Base-by-base conservation (phyloP, 2,329 filamentous ascomycete genomes). In the Exophiala phaeomuriformis region DNA sequence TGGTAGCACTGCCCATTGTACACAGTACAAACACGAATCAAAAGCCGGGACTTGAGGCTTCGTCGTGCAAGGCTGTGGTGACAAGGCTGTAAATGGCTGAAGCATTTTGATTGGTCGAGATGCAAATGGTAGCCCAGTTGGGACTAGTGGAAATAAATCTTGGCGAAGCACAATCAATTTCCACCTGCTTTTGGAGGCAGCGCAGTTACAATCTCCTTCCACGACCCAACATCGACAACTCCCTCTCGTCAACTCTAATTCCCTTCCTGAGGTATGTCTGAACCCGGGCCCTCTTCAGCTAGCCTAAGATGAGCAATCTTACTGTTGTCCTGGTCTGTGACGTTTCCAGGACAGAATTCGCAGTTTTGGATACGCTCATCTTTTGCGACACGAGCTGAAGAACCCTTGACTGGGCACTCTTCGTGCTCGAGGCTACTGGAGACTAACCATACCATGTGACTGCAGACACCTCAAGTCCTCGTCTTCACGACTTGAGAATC, bases 381-480 rank as follows among this genome's bases (percentile, higher is more conserved):
- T 57, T 56, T 60, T 56, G 65, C 72, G 66, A 68, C 71, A 80
- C 72, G 79, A 82, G 81, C 79, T 82, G 78, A 83, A 83, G 81
- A 85, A 82, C 81, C 81, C 79, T 81, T 75, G 68, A 72, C 65
- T 65, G 80, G 81, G 81, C 80, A 84, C 81, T 83, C 81, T 84
- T 82, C 79, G 72, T 74, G 79, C 80, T 83, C 78, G 74, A 67
- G 78, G 79, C 78, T 79, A 75, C 75, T 78, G 76, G 73, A 79
- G 78, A 79, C 80, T 83, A 78, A 83, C 75, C 70, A 64, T 60
- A 27, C 63, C 61, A 59, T 49, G 59, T 55, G 43, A 55, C 51
- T 55, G 56, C 71, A 82, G 79, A 82, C 79, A 82, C 78, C 79
- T 82, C 77, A 77, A 70, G 70, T 78, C 75, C 62, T 55, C 48